These are phyloP conservation scores for Eleusine indica DNA, from an alignment of 176 grass and related monocot genomes.

Conservation along the genomic window DNA sequence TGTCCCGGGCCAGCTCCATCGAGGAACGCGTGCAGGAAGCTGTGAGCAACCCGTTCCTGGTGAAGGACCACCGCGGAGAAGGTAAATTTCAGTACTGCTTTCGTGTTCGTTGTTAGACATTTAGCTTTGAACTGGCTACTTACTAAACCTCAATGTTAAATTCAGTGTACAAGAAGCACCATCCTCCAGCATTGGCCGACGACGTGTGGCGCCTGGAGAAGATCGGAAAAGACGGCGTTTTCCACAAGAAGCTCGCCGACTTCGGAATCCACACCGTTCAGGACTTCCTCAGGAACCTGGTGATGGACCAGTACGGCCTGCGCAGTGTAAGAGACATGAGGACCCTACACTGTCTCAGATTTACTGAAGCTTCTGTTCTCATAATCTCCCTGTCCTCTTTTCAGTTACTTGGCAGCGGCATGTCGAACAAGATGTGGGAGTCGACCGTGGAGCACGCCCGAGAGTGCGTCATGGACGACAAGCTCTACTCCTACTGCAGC, in stretches of 20 bases:
- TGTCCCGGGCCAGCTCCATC: constrained; percentile 50
- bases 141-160: neutral
- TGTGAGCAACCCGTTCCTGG: constrained; percentile 71
- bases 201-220: constrained; percentile 87
- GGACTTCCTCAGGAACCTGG: constrained; percentile 80
- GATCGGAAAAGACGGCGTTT: constrained; percentile 85
- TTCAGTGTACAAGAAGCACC: constrained; percentile 87
- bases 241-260: constrained; percentile 81
- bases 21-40: constrained; percentile 73
- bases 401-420: constrained; percentile 74
- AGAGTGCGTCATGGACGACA: constrained; percentile 65
- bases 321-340: constrained; percentile 55
- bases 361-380: neutral
- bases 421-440: constrained; percentile 95
- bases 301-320: constrained; percentile 64
- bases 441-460: constrained; percentile 71
- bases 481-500: constrained; percentile 70
- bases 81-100: constrained; percentile 30
- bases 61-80: constrained; percentile 98
- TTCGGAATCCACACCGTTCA: constrained; percentile 69
- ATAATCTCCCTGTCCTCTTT: neutral
- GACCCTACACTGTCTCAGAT: neutral
- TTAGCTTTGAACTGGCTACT: neutral
- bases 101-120: neutral
- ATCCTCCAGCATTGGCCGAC: constrained; percentile 66